Evolutionary conservation across 2,329 filamentous ascomycete genomes (phyloP), one percentile per base, ranked within the genome.

Genomic region (Chaetomium olivaceum): DNA sequence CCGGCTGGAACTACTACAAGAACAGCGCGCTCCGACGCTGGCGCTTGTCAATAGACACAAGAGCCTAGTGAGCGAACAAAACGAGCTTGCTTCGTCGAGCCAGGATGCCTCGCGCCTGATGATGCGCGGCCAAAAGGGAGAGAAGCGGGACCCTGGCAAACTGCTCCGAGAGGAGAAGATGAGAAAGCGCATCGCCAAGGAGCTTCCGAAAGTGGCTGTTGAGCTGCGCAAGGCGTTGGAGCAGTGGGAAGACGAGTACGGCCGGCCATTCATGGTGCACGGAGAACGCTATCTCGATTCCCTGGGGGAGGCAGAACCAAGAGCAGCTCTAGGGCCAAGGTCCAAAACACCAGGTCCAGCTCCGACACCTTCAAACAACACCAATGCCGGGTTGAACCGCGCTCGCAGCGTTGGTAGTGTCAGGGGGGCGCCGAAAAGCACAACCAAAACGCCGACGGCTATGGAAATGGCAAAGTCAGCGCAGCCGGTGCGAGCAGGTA

Each of bases 81-180:
- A 97, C 68, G 91, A 97, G 64, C 85, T 99, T 12, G 87, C 89
- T n/a, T 86, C 91, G 52, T 97, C 94, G 1, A 96, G 92, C 73
- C 93, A 97, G 75, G 96, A 99, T 77, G 93, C 95, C 16, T 97
- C 94, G 7, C 89, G 95, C 54, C 83, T 99, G 33, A 93, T 98
- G 89, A 87, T 89, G 73, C 92, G 94, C 67, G 93, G 93, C 2
- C 89, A 92, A 71, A 97, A 96, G 80, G 94, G 94, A 62, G 94
- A 98, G 80, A 92, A 89, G 78, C 91, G 96, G 69, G 95, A 99
- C 75, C 95, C 95, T 2, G 94, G 93, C 59, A 95, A 97, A 79
- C 84, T 99, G 19, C 83, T 99, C 61, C 87, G 95, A 33, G 95
- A 99, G 76, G 95, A 99, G 80, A 99, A 98, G 85, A 96, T 97